A percentile compares a stretch with the other conserved stretches of the same genome.
phyloP scores from a whole-genome alignment of 2,329 filamentous ascomycete species.

The Periconia digitata region DNA sequence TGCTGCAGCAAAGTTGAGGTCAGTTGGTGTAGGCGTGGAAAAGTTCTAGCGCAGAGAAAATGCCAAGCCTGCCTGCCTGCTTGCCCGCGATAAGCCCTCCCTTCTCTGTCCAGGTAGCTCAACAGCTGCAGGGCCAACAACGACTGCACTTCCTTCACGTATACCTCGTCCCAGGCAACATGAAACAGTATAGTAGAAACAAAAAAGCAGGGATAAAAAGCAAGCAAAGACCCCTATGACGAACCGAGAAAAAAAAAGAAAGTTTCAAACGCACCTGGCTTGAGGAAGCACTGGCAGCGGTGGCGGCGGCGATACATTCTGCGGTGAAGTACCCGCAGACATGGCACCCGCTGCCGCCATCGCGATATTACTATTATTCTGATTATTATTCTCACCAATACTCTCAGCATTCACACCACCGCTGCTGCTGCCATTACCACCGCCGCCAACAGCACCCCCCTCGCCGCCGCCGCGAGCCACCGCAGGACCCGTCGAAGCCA shows the following conservation, averaged over 20 bases:
- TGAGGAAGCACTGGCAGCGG: too few relatives aligned
- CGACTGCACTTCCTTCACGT: too few relatives aligned
- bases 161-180: too few relatives aligned
- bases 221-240: not conserved
- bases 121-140: constrained; percentile 2
- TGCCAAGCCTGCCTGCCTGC: constrained; percentile 33
- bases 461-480: constrained; percentile 24
- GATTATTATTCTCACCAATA: constrained; percentile 18
- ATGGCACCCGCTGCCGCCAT: too few relatives aligned
- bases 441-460: constrained; percentile 45
- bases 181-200: not conserved
- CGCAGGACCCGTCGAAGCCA: constrained; percentile 55
- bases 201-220: not conserved
- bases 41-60: constrained; percentile 31
- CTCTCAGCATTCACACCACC: constrained; percentile 30
- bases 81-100: constrained; percentile 34
- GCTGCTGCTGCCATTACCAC: too few relatives aligned
- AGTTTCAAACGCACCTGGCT: constrained; percentile 26
- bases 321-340: constrained; percentile 28
- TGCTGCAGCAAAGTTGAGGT: constrained; percentile 25
- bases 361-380: constrained; percentile 16
- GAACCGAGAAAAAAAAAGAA: too few relatives aligned
- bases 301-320: constrained; percentile 29
- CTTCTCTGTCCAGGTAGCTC: not conserved
- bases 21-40: constrained; percentile 10